phyloP scores from a whole-genome alignment of 192 early-diverging fungal genomes.

The Jimgerdemannia lactiflua region DNA sequence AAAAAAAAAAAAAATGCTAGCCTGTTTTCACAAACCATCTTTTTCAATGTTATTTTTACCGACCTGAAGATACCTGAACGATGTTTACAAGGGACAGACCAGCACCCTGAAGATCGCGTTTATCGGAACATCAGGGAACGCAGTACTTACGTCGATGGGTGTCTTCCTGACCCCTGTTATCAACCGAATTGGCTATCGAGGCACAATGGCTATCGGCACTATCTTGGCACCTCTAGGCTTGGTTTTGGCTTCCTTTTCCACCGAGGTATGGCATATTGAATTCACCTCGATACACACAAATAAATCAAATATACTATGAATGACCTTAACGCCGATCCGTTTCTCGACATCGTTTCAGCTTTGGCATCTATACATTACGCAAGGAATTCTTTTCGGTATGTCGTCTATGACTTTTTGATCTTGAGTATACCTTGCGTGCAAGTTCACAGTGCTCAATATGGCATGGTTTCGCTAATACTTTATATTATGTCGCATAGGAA shows the following conservation, averaged over 20 bases:
- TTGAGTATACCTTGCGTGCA: no score
- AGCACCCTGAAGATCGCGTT: constrained; percentile 24
- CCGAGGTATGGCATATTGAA: constrained; percentile 21
- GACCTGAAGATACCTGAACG: constrained; percentile 8
- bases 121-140: constrained; percentile 27
- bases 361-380: constrained; percentile 65
- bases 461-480: no score
- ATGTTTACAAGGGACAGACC: constrained; percentile 22
- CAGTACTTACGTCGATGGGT: constrained; percentile 16
- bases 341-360: no score
- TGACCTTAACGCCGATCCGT: no score
- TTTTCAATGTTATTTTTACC: constrained; percentile 3
- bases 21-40: background rate
- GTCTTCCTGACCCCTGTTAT: constrained; percentile 29
- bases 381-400: constrained; percentile 60
- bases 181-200: constrained; percentile 23
- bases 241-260: constrained; percentile 57
- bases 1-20: background rate
- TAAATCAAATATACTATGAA: no score
- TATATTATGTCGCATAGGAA: no score
- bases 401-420: no score
- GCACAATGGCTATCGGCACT: constrained; percentile 23
- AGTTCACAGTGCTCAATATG: no score
- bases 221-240: constrained; percentile 48
- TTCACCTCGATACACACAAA: no score